Evolutionary conservation across 768 basidiomycete genomes (phyloP), one percentile per base, ranked within the genome.

Genomic region (Naematelia aurantialba): DNA sequence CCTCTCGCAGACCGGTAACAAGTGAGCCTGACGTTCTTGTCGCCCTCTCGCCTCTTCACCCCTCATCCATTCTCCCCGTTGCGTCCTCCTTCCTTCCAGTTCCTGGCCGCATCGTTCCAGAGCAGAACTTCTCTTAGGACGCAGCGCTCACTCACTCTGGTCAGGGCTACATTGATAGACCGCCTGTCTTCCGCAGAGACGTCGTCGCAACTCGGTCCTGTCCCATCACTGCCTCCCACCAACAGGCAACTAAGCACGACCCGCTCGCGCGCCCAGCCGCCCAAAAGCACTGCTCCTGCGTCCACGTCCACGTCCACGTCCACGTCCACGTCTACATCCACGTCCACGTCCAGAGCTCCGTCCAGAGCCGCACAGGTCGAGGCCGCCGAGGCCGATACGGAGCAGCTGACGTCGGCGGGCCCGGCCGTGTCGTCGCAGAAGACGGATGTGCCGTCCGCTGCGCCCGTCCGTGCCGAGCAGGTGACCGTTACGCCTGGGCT

Each of bases 1-100:
- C 10, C 52, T 76, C 10, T 64, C 67, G 22, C 68, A 70, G 55
- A 62, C 59, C 30, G 74, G 59, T 68, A 81, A 39, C 82, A 73
- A 73, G 71, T 73, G 79, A 83, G 66, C 62, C 1, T 34, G 8
- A 26, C 8, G 5, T 47, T 47, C 46, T 8, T 8, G 34, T 39
- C 17, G n/a, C 4, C 21, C 17, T n/a, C 26, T n/a, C 47, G 12
- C 47, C 12, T 49, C 22, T 24, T 49, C 12, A 12, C 24, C 47
- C 47, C 12, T 49, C 12, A 24, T 12, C 11, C 47, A 58, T 3
- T 25, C 47, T 17, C 5, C 17, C 42, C 52, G 17, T 45, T 24
- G 13, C 17, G 2, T 31, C 48, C 17, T 8, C 25, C 26, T 13
- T 42, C 24, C 19, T 2, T 39, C n/a, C 17, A 14, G 17, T 22